Percentiles rank a stretch among this genome's conserved stretches.
Conservation (phyloP, 1,284 basidiomycete genomes). For the Naganishia sp. region DNA sequence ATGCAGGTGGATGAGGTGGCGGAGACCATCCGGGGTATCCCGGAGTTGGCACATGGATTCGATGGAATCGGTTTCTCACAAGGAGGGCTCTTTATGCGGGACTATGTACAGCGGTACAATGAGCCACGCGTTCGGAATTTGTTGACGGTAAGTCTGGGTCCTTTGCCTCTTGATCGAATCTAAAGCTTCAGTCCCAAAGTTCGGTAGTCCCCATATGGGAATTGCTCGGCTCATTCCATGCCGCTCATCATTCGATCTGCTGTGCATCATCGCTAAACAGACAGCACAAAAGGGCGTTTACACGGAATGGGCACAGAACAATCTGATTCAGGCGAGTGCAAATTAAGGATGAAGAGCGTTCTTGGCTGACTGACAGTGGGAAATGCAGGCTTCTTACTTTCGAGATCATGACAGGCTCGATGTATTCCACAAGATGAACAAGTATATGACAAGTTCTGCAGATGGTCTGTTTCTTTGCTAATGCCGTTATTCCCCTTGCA, state of each 20-base stretch:
- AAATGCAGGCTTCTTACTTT: conserved; percentile 80
- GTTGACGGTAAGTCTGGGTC: conserved; percentile 63
- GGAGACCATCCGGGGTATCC: conserved; percentile 66
- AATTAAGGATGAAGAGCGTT: no score
- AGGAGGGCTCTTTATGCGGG: conserved; percentile 90
- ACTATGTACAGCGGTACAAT: conserved; percentile 83
- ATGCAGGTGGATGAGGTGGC: conserved; percentile 38
- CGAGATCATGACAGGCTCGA: conserved; percentile 77
- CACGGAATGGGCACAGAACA: conserved; percentile 74
- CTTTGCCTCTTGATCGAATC: conserved; percentile 36
- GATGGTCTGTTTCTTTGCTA: no score
- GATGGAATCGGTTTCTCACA: conserved; percentile 89
- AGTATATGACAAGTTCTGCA: conserved; percentile 36
- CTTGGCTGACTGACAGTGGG: neutral
- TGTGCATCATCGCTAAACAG: conserved; percentile 75
- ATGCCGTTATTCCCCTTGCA: neutral
- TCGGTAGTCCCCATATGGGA: conserved; percentile 56
- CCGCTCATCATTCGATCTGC: conserved; percentile 49
- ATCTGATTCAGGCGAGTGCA: conserved; percentile 70
- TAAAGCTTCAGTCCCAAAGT: conserved; percentile 39
- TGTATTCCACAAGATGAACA: conserved; percentile 68
- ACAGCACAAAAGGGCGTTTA: conserved; percentile 76
- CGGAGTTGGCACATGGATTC: conserved; percentile 67
- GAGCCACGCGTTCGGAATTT: conserved; percentile 76
- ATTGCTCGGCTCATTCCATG: conserved; percentile 53